These are phyloP conservation scores for Maudiozyma turicensis DNA, from an alignment of 805 yeast genomes.

Conservation along the genomic window DNA sequence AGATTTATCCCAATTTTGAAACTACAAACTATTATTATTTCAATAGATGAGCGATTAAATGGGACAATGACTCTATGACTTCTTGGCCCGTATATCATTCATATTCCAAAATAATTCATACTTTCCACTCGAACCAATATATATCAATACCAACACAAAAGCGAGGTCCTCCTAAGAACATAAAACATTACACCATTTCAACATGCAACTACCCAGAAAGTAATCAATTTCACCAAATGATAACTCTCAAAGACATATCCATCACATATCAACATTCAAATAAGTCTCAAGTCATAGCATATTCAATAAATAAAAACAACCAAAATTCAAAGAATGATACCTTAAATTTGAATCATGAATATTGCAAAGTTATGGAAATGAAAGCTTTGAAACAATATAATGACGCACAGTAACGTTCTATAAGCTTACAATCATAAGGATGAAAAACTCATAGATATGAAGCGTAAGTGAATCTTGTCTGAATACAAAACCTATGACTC, in stretches of 20 bases:
- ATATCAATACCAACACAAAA: not conserved
- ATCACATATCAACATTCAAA: too few relatives aligned
- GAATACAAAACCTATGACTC: not conserved
- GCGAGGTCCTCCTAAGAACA: not conserved
- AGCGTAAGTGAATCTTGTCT: not conserved
- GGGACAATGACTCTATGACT: conserved; percentile 28
- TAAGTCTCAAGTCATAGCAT: not conserved
- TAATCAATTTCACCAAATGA: not conserved
- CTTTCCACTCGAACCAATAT: not conserved
- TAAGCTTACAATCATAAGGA: conserved; percentile 10
- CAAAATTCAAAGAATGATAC: conserved; percentile 8
- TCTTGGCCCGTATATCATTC: conserved; percentile 5
- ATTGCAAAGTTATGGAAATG: conserved; percentile 25
- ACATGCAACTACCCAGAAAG: not conserved
- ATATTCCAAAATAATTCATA: not conserved
- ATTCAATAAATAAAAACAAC: not conserved
- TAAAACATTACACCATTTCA: not conserved
- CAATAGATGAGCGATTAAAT: conserved; percentile 35
- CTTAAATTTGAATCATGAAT: conserved; percentile 12
- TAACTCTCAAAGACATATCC: not conserved
- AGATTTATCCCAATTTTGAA: conserved; percentile 32
- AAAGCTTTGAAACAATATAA: conserved; percentile 16
- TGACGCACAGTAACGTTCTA: conserved; percentile 12
- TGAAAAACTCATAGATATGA: conserved; percentile 18
- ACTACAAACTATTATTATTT: conserved; percentile 30